phyloP scores from a whole-genome alignment of 768 basidiomycete species.

The Leccinum obscurum region DNA sequence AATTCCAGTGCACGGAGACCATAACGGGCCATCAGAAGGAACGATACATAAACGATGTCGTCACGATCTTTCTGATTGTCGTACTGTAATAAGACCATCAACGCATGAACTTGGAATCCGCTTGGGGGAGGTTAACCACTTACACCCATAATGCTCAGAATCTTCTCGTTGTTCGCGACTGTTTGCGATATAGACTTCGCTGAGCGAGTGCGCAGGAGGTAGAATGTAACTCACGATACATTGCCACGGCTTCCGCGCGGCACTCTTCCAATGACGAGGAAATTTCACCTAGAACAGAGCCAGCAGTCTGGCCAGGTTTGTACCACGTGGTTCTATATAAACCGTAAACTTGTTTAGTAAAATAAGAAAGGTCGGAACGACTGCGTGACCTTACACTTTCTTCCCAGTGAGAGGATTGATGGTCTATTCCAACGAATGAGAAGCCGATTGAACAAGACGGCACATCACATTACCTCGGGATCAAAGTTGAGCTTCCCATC shows the following conservation, averaged over 20 bases:
- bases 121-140: conserved; percentile 21
- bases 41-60: conserved; percentile 79
- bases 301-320: conserved; percentile 81
- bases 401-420: conserved; percentile 81
- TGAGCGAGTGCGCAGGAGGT: background rate
- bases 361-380: background rate
- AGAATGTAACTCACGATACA: conserved; percentile 58
- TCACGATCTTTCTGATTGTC: conserved; percentile 67
- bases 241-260: conserved; percentile 84
- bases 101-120: background rate
- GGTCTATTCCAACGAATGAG: conserved; percentile 44
- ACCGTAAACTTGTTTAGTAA: background rate
- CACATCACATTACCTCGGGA: conserved; percentile 49
- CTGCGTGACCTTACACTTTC: conserved; percentile 51
- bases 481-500: conserved; percentile 86
- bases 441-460: background rate
- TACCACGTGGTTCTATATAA: conserved; percentile 74
- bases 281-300: conserved; percentile 80
- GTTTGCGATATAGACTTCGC: background rate
- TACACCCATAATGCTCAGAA: conserved; percentile 80
- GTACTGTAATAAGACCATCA: conserved; percentile 47
- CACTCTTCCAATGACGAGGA: conserved; percentile 93
- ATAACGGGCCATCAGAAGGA: conserved; percentile 83
- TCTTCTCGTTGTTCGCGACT: conserved; percentile 77
- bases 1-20: conserved; percentile 73